These are phyloP conservation scores for Lophiostoma macrostomum DNA, from an alignment of 495 filamentous ascomycete species.

Conservation along the genomic window DNA sequence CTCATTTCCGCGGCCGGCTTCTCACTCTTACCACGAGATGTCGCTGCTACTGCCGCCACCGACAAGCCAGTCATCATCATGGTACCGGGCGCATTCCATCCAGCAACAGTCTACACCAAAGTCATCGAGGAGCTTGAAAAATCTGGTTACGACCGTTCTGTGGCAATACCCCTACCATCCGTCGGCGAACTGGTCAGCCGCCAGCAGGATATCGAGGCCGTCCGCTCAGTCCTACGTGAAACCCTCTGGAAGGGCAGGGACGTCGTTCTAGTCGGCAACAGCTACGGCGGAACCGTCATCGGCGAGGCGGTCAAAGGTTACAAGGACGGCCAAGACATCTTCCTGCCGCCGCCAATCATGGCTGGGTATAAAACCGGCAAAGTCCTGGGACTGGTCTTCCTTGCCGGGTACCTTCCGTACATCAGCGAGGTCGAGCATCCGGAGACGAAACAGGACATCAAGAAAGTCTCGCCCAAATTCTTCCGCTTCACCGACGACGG, in stretches of 20 bases:
- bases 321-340: too few species aligned
- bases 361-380: too few species aligned
- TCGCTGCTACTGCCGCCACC: background rate
- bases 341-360: too few species aligned
- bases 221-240: background rate
- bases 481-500: conserved; percentile 7
- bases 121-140: conserved; percentile 4
- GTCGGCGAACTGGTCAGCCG: background rate
- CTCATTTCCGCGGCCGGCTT: background rate
- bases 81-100: conserved; percentile 21
- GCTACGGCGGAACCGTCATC: conserved; percentile 21
- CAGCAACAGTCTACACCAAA: background rate
- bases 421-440: conserved; percentile 11
- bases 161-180: conserved; percentile 8
- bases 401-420: conserved; percentile 10
- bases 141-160: background rate
- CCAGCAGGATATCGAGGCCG: conserved; percentile 3
- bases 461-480: conserved; percentile 2
- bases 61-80: conserved; percentile 10
- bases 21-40: background rate
- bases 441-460: background rate
- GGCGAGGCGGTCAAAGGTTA: conserved; percentile 21
- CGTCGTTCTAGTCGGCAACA: conserved; percentile 20
- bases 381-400: conserved; percentile 7
- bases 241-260: conserved; percentile 8